Conservation (phyloP, 805 yeast genomes). For the Candida cerambycidarum region DNA sequence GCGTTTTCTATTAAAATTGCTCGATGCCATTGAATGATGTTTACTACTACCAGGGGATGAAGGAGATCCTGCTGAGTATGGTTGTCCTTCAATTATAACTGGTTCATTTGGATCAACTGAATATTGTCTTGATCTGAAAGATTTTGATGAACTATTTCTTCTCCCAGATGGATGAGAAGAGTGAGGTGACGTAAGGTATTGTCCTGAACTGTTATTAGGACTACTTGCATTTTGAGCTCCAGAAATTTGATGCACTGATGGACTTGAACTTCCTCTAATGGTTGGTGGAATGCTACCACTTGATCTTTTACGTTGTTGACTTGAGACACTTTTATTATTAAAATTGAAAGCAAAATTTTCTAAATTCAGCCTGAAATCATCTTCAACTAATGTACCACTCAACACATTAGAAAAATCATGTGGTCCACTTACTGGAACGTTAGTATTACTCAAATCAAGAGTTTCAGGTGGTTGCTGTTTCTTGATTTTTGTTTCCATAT, state of each 20-base stretch:
- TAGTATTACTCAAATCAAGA: slow-evolving; percentile 1
- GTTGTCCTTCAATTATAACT: slow-evolving; percentile 18
- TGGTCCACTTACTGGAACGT: slow-evolving; percentile 1
- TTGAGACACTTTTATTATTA: slow-evolving; percentile 9
- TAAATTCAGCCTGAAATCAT: slow-evolving; percentile 28
- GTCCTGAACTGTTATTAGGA: background rate
- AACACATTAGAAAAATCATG: slow-evolving; percentile 33
- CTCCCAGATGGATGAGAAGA: slow-evolving; percentile 1
- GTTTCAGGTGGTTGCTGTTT: background rate
- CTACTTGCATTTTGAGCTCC: background rate
- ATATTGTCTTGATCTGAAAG: slow-evolving; percentile 18
- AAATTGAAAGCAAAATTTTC: slow-evolving; percentile 32
- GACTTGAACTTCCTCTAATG: background rate
- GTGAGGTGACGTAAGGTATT: background rate
- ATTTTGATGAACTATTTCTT: slow-evolving; percentile 14
- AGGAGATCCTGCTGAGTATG: slow-evolving; percentile 12
- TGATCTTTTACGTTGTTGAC: background rate
- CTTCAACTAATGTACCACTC: slow-evolving; percentile 27
- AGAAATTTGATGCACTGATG: background rate
- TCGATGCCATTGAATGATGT: background rate
- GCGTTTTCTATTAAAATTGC: slow-evolving; percentile 4
- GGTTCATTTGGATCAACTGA: slow-evolving; percentile 22
- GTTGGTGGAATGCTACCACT: slow-evolving; percentile 8
- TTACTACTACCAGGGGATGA: slow-evolving; percentile 5
- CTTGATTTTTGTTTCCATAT: slow-evolving; percentile 16